A percentile compares a stretch with the other conserved stretches of the same genome.
Conservation (phyloP, 352 stramenopile genomes). For the Pythium phragmiticola region DNA sequence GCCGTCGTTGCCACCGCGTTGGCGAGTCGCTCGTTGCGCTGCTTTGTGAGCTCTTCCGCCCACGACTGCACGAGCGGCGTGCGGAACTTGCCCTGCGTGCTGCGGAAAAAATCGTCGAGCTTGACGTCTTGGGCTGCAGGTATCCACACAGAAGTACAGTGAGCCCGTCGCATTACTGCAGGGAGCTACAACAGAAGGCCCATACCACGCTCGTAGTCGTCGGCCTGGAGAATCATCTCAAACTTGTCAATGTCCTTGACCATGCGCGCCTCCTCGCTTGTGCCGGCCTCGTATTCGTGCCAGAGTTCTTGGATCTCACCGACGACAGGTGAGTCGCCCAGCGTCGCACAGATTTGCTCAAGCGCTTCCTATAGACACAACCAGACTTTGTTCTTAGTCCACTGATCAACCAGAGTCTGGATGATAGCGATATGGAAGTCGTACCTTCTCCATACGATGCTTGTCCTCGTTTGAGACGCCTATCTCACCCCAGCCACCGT, state of each 20-base stretch:
- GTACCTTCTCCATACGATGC: slow-evolving; percentile 86
- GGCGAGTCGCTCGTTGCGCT: slow-evolving; percentile 43
- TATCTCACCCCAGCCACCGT: slow-evolving; percentile 13
- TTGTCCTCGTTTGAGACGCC: slow-evolving; percentile 90
- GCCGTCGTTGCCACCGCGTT: not conserved
- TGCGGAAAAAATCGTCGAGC: slow-evolving; percentile 79
- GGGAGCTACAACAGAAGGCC: not conserved
- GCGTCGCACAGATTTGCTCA: slow-evolving; percentile 59
- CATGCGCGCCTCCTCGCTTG: slow-evolving; percentile 80
- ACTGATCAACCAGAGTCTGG: too few relatives aligned
- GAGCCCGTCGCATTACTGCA: not conserved
- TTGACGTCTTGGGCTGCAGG: slow-evolving; percentile 49
- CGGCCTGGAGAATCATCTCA: slow-evolving; percentile 94
- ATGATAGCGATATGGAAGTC: too few relatives aligned
- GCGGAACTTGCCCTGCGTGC: slow-evolving; percentile 80
- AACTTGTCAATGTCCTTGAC: slow-evolving; percentile 96
- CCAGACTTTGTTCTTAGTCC: not conserved
- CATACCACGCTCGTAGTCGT: slow-evolving; percentile 90
- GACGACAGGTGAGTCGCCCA: slow-evolving; percentile 54
- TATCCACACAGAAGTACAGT: not conserved
- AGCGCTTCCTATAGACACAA: slow-evolving; percentile 44
- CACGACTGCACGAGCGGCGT: slow-evolving; percentile 81
- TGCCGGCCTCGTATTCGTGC: slow-evolving; percentile 86
- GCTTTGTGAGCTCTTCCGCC: slow-evolving; percentile 56
- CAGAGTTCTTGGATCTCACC: slow-evolving; percentile 75